phyloP scores from a whole-genome alignment of 1,284 basidiomycete genomes.

The Melampsora larici-populina region DNA sequence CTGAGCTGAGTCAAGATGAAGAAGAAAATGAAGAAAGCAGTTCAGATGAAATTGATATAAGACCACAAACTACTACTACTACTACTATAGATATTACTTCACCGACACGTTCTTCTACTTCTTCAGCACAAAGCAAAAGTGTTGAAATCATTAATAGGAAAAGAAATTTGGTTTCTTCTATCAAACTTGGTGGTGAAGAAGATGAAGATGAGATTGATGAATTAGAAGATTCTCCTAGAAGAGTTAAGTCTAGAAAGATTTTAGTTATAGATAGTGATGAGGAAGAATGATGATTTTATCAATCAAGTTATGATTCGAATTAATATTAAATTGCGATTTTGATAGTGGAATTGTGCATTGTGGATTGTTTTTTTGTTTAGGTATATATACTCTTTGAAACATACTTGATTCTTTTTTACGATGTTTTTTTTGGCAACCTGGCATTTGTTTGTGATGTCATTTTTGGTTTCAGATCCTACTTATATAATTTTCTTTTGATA shows the following conservation, averaged over 20 bases:
- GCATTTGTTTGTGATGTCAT: no score
- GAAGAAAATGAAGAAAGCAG: not conserved
- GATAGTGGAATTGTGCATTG: no score
- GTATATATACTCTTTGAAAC: no score
- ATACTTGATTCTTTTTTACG: no score
- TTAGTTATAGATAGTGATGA: slow-evolving; percentile 37
- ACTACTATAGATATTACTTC: slow-evolving; percentile 2
- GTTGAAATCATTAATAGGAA: slow-evolving; percentile 12
- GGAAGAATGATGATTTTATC: slow-evolving; percentile 12
- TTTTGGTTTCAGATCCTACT: no score
- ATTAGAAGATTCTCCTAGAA: not conserved
- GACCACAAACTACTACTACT: not conserved
- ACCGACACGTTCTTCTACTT: slow-evolving; percentile 13
- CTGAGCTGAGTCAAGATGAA: not conserved
- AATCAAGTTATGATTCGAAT: no score
- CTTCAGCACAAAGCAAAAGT: not conserved
- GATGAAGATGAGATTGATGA: slow-evolving; percentile 14
- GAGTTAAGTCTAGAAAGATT: slow-evolving; percentile 21
- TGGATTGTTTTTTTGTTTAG: no score
- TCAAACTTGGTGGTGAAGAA: not conserved
- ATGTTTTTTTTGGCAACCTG: no score
- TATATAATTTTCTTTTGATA: no score
- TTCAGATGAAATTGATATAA: not conserved
- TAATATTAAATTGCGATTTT: no score
- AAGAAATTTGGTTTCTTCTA: slow-evolving; percentile 1